Conservation (phyloP, 352 stramenopile species). For the Aphanomyces cochlioides region DNA sequence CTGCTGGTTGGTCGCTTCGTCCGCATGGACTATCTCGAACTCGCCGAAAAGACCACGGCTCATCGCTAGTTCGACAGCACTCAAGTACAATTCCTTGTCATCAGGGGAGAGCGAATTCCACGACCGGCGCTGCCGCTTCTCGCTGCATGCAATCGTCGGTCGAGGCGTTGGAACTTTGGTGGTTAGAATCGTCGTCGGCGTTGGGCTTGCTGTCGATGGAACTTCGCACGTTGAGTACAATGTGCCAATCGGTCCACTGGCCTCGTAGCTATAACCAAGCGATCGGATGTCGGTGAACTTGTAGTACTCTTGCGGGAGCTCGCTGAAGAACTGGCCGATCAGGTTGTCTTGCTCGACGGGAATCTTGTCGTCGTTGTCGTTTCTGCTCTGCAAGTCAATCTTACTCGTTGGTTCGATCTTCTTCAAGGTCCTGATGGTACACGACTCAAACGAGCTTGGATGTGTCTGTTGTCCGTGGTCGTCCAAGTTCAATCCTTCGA, state of each 20-base stretch:
- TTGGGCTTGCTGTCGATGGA: no score
- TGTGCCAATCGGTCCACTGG: constrained; percentile 58
- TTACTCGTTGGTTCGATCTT: constrained; percentile 50
- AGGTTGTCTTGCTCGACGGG: constrained; percentile 19
- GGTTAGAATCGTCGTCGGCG: no score
- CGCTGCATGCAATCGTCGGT: no score
- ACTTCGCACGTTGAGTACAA: constrained; percentile 68
- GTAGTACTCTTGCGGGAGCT: constrained; percentile 61
- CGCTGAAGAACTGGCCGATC: constrained; percentile 43
- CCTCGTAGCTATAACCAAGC: constrained; percentile 83
- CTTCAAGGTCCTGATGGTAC: constrained; percentile 10
- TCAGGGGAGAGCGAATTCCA: no score
- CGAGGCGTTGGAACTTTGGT: no score
- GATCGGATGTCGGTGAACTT: constrained; percentile 70
- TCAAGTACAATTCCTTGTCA: constrained; percentile 57
- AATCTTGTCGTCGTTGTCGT: background rate
- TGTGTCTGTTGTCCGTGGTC: constrained; percentile 50
- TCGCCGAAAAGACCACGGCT: constrained; percentile 81
- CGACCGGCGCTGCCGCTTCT: no score
- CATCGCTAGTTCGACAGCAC: constrained; percentile 67
- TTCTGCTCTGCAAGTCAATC: constrained; percentile 39
- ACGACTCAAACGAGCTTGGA: constrained; percentile 55
- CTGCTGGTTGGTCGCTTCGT: constrained; percentile 40
- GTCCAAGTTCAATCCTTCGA: constrained; percentile 52
- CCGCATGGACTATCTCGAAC: constrained; percentile 82